Evolutionary conservation across 2,329 filamentous ascomycete genomes (phyloP), one percentile per base, ranked within the genome.

Genomic region (Sporothrix sp.): DNA sequence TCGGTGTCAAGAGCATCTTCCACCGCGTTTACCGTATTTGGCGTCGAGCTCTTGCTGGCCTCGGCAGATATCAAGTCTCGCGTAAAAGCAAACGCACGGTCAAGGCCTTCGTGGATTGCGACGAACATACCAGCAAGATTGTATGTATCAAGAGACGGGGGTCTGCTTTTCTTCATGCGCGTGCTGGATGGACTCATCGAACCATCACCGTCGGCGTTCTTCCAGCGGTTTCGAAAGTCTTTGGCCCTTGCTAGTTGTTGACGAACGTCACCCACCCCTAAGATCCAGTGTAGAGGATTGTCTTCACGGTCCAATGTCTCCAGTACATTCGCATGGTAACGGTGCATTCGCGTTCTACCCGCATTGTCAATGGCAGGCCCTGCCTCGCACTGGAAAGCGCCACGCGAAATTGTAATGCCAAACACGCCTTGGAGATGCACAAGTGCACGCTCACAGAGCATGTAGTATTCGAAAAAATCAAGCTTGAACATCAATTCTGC

Each of bases 401-500:
- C 60, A 0, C 67, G 63, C 0, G 69, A 64, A 0, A 87, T 68
- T 0, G 63, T 61, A 5, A 85, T 71, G 7, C 76, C 79, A 52
- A 81, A 84, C 0, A 85, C 74, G 0, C 72, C 73, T n/a, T 85
- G 73, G 1, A 85, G 67, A 42, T 82, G 76, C 1, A 85, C 81
- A 7, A 87, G 70, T 0, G 82, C 82, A 27, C 84, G 78, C 65
- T 88, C 84, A 7, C 87, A 74, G 32, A 85, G 73, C 47, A 79
- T 78, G 66, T 87, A 87, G 63, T 83, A 87, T 60, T 88, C 84
- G 65, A 85, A 81, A 56, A 87, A 88, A 60, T 87, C 84, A 7
- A 87, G 73, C 63, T 87, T 87, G 69, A 87, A 87, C 72, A 86
- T 86, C 14, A 78, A 72, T 63, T 83, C 79, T 0, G 75, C 75